These are phyloP conservation scores for Fremontodendron californicum DNA, from an alignment of 345 rosid genomes.

Conservation along the genomic window DNA sequence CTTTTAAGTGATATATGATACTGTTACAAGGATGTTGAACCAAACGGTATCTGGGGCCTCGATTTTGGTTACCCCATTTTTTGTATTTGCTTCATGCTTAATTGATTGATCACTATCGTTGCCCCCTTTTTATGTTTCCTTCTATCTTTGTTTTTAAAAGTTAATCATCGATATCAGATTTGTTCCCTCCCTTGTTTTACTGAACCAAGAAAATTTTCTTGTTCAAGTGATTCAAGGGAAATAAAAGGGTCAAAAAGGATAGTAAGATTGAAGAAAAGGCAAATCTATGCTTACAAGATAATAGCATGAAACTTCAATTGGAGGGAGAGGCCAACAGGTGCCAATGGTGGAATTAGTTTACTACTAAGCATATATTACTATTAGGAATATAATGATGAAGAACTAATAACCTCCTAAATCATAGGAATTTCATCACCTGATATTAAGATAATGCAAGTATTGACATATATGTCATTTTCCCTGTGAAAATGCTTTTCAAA, in stretches of 20 bases:
- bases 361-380: too few relatives aligned
- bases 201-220: background rate
- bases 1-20: background rate
- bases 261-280: background rate
- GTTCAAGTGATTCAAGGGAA: background rate
- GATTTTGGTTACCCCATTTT: slow-evolving; percentile 15
- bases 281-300: background rate
- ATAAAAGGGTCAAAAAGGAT: background rate
- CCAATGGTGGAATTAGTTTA: background rate
- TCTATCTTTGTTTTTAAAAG: background rate
- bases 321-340: background rate
- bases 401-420: background rate
- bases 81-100: slow-evolving; percentile 16
- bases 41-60: slow-evolving; percentile 14
- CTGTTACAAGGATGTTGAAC: slow-evolving; percentile 6
- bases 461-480: background rate
- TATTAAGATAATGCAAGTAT: background rate
- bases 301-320: too few relatives aligned
- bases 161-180: background rate
- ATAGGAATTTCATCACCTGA: background rate
- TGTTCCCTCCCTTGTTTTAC: background rate
- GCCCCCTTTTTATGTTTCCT: background rate
- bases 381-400: background rate
- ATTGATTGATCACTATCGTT: background rate
- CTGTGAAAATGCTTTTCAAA: background rate